Base-by-base conservation (phyloP, 768 basidiomycete species). In the Agrocybe chaxingu region DNA sequence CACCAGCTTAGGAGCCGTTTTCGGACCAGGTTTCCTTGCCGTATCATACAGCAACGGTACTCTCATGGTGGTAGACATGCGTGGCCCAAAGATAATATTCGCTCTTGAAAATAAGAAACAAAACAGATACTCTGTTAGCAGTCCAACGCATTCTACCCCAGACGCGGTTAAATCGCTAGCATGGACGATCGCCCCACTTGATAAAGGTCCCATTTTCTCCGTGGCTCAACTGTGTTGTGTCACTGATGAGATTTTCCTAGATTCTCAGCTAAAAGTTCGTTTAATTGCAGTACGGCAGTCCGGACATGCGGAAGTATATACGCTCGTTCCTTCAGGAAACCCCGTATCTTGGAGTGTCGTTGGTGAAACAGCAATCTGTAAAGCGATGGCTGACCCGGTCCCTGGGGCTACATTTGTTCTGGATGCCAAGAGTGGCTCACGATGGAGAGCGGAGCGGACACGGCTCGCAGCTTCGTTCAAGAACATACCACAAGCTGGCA, bases 51-150 rank as follows among this genome's bases (percentile, higher is more conserved):
- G 66, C 4, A 77, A 79, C 42, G 83, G 81, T 1, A 70, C 77
- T 1, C 49, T 95, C 16, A 67, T 78, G 32, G 69, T 93, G 31
- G 63, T 93, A 12, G 87, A 94, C 60, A 74, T 92, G 76, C 77
- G 89, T 18, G 86, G 81, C 1, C 90, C 91, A 1, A 75, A 76
- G 9, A 69, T 92, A 8, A 76, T 92, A 8, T 67, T 87, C 1
- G 74, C 81, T 24, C 73, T 72, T 56, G 60, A 56, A 11, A 60
- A 62, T 42, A 72, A 63, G 48, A 71, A 71, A 58, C 63, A 66
- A 18, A 76, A 72, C 57, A 72, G 49, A 71, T 67, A 50, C 65
- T 69, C 45, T 65, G 70, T 30, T 56, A 72, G 13, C 55, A 54
- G 34, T 11, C 51, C 12, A 12, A 19, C 51, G 8, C 47, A 47